These are phyloP conservation scores for Saccharomycopsis amapae DNA, from an alignment of 805 yeast species.

Conservation along the genomic window DNA sequence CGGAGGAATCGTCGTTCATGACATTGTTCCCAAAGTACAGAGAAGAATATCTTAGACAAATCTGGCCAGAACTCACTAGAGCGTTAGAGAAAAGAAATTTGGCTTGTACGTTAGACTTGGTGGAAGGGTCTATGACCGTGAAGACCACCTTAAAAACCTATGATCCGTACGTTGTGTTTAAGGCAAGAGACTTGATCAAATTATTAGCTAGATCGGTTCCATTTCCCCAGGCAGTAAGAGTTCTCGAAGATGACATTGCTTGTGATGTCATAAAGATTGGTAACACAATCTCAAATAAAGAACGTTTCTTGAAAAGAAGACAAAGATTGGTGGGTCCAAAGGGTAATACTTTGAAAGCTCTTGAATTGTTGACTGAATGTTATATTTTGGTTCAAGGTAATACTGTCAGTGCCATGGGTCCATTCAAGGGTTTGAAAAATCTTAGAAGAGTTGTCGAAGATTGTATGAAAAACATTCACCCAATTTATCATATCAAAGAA, in stretches of 20 bases:
- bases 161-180: slow-evolving; percentile 89
- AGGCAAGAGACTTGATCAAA: slow-evolving; percentile 92
- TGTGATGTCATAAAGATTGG: slow-evolving; percentile 97
- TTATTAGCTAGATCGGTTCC: slow-evolving; percentile 94
- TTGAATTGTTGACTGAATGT: slow-evolving; percentile 91
- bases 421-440: slow-evolving; percentile 86
- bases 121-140: slow-evolving; percentile 97
- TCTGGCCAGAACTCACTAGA: slow-evolving; percentile 91
- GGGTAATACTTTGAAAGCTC: slow-evolving; percentile 93
- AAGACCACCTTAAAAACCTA: slow-evolving; percentile 91
- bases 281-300: slow-evolving; percentile 80
- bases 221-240: slow-evolving; percentile 90
- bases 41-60: slow-evolving; percentile 77
- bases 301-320: slow-evolving; percentile 89
- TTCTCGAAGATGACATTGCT: slow-evolving; percentile 85
- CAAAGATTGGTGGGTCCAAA: slow-evolving; percentile 95
- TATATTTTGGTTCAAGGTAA: slow-evolving; percentile 95
- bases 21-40: slow-evolving; percentile 95
- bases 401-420: slow-evolving; percentile 96
- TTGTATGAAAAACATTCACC: slow-evolving; percentile 94
- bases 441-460: slow-evolving; percentile 93
- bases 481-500: slow-evolving; percentile 96
- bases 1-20: slow-evolving; percentile 95
- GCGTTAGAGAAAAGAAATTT: slow-evolving; percentile 67
- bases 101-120: slow-evolving; percentile 80